These are phyloP conservation scores for Phytophthora pistaciae DNA, from an alignment of 352 stramenopile species.

Conservation along the genomic window DNA sequence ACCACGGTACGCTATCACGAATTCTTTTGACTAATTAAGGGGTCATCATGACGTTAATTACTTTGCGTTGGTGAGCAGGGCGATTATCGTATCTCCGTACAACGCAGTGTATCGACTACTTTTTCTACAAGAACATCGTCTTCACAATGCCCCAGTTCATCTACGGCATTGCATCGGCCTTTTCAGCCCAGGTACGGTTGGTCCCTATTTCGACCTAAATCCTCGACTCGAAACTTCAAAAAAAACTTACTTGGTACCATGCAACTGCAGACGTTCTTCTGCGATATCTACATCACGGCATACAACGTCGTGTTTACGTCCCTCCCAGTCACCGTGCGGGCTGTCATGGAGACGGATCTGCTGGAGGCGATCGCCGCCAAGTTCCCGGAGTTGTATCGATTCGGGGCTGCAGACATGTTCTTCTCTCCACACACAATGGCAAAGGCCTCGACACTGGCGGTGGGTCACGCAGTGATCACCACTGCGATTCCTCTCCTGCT, in stretches of 20 bases:
- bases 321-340: constrained; percentile 87
- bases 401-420: constrained; percentile 65
- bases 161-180: constrained; percentile 87
- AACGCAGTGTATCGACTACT: constrained; percentile 96
- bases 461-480: constrained; percentile 69
- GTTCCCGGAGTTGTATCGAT: constrained; percentile 81
- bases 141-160: constrained; percentile 92
- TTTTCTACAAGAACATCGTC: constrained; percentile 99
- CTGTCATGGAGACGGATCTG: constrained; percentile 83
- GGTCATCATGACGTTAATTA: neutral
- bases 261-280: constrained; percentile 72
- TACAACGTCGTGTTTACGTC: constrained; percentile 96
- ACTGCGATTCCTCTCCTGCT: constrained; percentile 66
- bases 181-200: constrained; percentile 77
- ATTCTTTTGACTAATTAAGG: too few relatives aligned
- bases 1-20: constrained; percentile 53
- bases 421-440: constrained; percentile 64
- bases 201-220: neutral
- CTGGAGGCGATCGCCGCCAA: constrained; percentile 67
- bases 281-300: constrained; percentile 87
- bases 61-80: constrained; percentile 47
- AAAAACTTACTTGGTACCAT: neutral
- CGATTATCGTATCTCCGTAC: constrained; percentile 97
- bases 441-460: constrained; percentile 49
- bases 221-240: neutral